phyloP scores from a whole-genome alignment of 129 eudicot genomes.

The Pulicaria dysenterica region DNA sequence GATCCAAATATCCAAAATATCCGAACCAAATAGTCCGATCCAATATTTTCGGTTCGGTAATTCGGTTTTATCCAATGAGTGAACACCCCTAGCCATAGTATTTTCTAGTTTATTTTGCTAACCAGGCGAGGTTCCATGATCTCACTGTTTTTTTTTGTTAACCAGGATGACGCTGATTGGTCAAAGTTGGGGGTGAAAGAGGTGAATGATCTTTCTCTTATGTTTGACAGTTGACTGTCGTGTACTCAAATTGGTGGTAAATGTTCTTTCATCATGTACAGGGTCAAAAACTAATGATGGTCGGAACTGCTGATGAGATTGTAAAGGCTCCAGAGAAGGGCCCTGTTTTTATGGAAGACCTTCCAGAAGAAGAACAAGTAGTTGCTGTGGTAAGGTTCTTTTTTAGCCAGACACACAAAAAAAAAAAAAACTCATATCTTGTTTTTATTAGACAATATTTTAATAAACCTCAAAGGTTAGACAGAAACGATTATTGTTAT shows the following conservation, averaged over 20 bases:
- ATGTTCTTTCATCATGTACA: conserved; percentile 29
- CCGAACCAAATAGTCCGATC: no score
- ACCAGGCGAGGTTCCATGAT: not conserved
- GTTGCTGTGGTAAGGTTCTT: conserved; percentile 65
- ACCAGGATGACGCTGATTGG: conserved; percentile 98
- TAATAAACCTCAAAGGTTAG: no score
- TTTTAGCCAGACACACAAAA: not conserved
- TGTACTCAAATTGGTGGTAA: conserved; percentile 1
- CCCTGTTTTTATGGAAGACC: conserved; percentile 87
- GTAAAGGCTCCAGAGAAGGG: conserved; percentile 98
- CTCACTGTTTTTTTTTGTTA: conserved; percentile 13
- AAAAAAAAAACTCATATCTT: not conserved
- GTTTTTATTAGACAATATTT: not conserved
- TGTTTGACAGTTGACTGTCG: conserved; percentile 15
- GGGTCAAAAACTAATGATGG: conserved; percentile 99
- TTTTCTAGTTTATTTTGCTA: conserved; percentile 1
- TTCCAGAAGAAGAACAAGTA: conserved; percentile 96
- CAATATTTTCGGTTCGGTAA: no score
- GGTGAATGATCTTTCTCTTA: conserved; percentile 47
- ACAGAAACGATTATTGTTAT: no score
- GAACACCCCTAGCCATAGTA: no score
- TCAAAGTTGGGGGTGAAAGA: conserved; percentile 88
- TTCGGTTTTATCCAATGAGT: no score
- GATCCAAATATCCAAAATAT: no score
- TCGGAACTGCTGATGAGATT: conserved; percentile 98